Evolutionary conservation across 179 eudicot species (phyloP), one percentile per base, ranked within the genome.

Genomic region (Amaranthus tricolor): DNA sequence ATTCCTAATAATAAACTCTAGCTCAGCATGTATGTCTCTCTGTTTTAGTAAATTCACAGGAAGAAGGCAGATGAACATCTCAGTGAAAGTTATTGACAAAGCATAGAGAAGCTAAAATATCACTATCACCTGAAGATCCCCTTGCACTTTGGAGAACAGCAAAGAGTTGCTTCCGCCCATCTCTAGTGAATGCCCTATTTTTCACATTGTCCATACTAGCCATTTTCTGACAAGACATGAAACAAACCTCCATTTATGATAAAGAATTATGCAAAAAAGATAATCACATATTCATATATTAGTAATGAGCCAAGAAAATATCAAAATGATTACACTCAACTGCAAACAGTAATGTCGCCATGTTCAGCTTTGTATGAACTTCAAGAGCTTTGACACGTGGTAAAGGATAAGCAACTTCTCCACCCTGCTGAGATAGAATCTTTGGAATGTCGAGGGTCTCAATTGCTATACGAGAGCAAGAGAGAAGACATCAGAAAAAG

Each of bases 91-190:
- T n/a, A 17, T 45, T 14, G 7, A 48, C 12, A 47, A 57, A 10
- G 65, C 54, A 45, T 59, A 7, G 58, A 58, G n/a, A n/a, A 70
- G 48, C 40, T 44, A 62, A 71, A 44, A 58, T 40, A 11, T 53
- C 14, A 4, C 15, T 73, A 84, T 76, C 77, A 95, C 99, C 99
- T 85, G 99, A 93, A 67, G 99, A 95, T 81, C 98, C 99, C 90
- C 97, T 91, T 67, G 98, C 98, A 87, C 99, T 89, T 84, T 93
- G 99, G 75, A 95, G 82, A 82, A 95, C 98, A 63, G 96, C 91
- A 85, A 95, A 95, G 24, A 93, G 93, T 74, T 95, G 99, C 74
- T 95, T 95, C 75, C 99, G 83, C 62, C 99, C 98, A 61, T 93
- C 99, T 85, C 99, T 91, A 63, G 98, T 95, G 81, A 86, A 91